Percentiles rank a stretch among this genome's conserved stretches.
Conservation (phyloP, 345 rosid species). For the Citrus sp. region DNA sequence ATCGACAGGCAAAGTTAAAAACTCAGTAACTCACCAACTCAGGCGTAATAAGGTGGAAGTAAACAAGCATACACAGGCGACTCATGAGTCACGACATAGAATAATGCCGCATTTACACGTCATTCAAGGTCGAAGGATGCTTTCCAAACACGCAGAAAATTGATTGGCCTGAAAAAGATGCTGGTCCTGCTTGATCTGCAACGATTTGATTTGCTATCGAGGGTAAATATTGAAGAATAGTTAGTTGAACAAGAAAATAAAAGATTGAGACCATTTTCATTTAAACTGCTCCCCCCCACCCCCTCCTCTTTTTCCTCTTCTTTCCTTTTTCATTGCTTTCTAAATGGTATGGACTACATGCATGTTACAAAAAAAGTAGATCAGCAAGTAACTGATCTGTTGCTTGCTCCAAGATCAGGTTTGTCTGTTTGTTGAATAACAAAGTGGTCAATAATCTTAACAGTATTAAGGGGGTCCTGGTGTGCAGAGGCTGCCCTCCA, state of each 20-base stretch:
- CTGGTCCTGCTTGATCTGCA: background rate
- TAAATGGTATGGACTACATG: background rate
- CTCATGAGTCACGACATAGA: background rate
- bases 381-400: constrained; percentile 39
- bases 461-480: constrained; percentile 72
- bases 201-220: background rate
- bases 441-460: constrained; percentile 73
- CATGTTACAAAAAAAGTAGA: constrained; percentile 13
- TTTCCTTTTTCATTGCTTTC: background rate
- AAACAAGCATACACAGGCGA: background rate
- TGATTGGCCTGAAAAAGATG: background rate
- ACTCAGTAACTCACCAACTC: background rate
- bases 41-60: background rate
- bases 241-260: background rate
- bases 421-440: constrained; percentile 40
- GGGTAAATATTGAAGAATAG: background rate
- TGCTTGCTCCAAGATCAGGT: constrained; percentile 29
- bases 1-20: no score
- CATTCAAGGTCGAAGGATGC: background rate
- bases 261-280: background rate
- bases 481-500: constrained; percentile 61
- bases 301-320: background rate
- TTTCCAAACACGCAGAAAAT: background rate
- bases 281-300: background rate
- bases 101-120: background rate